phyloP scores from a whole-genome alignment of 2,329 filamentous ascomycete species.

The Balansia obtecta region DNA sequence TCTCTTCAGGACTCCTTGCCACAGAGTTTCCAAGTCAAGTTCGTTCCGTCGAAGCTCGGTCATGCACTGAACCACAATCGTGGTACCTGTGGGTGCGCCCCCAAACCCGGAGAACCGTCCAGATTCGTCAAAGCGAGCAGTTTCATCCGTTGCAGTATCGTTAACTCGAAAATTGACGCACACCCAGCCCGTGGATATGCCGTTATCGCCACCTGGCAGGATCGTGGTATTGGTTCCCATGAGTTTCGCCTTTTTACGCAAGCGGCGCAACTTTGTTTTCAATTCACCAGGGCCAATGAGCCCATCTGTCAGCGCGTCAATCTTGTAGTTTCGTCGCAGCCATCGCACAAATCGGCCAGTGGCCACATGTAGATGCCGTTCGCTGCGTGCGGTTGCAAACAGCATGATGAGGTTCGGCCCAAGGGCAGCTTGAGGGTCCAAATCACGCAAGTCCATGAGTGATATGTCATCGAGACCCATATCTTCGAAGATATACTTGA shows the following conservation, averaged over 20 bases:
- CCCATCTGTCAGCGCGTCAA: conserved; percentile 73
- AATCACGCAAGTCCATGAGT: conserved; percentile 67
- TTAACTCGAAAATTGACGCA: conserved; percentile 79
- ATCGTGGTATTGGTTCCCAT: conserved; percentile 60
- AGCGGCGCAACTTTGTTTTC: conserved; percentile 71
- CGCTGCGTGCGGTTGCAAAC: conserved; percentile 78
- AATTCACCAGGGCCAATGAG: conserved; percentile 82
- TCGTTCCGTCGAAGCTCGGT: conserved; percentile 40
- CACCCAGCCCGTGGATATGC: conserved; percentile 88
- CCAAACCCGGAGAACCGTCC: conserved; percentile 70
- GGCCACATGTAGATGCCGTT: conserved; percentile 85
- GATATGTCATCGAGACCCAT: conserved; percentile 74
- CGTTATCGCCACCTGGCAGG: conserved; percentile 60
- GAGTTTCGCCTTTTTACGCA: conserved; percentile 70
- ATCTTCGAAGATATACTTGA: conserved; percentile 71
- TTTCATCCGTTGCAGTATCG: conserved; percentile 38
- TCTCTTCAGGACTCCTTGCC: conserved; percentile 29
- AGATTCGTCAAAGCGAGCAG: conserved; percentile 30
- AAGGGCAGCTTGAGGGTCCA: conserved; percentile 78
- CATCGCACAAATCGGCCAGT: conserved; percentile 83
- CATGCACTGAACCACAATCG: conserved; percentile 45
- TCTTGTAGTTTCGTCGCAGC: conserved; percentile 59
- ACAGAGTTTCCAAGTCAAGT: conserved; percentile 40
- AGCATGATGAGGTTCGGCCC: conserved; percentile 88
- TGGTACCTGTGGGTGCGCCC: conserved; percentile 32